phyloP scores from a whole-genome alignment of 345 rosid species.

The Citrus sp. region DNA sequence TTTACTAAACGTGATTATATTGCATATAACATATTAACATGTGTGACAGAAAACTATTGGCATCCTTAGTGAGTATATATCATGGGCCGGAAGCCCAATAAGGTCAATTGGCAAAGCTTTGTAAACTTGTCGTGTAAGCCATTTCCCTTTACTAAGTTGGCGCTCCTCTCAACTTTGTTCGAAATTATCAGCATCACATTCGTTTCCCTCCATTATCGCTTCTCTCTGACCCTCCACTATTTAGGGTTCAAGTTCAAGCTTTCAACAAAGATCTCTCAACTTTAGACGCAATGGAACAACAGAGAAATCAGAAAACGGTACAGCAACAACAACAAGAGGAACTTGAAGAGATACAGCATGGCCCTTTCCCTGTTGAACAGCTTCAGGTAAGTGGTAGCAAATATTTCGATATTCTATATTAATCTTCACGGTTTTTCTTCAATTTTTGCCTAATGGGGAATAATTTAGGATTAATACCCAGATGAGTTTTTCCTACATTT shows the following conservation, averaged over 20 bases:
- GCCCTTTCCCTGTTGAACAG: slow-evolving; percentile 59
- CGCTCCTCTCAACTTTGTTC: neutral
- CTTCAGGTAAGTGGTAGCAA: slow-evolving; percentile 38
- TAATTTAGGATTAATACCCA: neutral
- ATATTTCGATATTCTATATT: neutral
- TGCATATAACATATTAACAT: too few relatives aligned
- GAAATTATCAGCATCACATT: neutral
- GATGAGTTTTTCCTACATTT: neutral
- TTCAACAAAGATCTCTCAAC: neutral
- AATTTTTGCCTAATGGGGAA: neutral
- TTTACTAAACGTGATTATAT: too few relatives aligned
- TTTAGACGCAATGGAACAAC: slow-evolving; percentile 34
- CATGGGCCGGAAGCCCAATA: neutral
- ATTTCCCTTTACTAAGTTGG: neutral
- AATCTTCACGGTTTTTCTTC: neutral
- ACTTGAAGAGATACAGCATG: slow-evolving; percentile 43
- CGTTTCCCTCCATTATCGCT: slow-evolving; percentile 3
- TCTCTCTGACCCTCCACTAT: neutral
- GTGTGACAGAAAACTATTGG: too few relatives aligned
- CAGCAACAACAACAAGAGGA: slow-evolving; percentile 40
- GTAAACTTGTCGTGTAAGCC: neutral
- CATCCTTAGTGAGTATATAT: too few relatives aligned
- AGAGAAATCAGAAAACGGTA: slow-evolving; percentile 25
- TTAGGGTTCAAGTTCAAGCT: slow-evolving; percentile 1
- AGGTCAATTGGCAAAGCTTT: neutral